A percentile compares a stretch with the other conserved stretches of the same genome.
Conservation (phyloP, 2,329 filamentous ascomycete species). For the Seiridium cupressi region DNA sequence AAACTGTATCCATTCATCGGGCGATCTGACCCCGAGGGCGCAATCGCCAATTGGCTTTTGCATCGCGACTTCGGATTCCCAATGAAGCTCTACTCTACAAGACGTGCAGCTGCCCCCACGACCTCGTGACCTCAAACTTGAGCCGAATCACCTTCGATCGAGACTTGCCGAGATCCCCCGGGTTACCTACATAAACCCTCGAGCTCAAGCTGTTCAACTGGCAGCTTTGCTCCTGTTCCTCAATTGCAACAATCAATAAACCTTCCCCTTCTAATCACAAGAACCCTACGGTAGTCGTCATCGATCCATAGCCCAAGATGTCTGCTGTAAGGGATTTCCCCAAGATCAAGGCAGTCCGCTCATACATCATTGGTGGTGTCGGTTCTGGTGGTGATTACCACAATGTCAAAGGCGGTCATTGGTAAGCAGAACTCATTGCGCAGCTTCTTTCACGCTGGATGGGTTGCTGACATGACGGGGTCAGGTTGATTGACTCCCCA, state of each 20-base stretch:
- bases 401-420: conserved; percentile 77
- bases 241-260: neutral
- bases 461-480: neutral
- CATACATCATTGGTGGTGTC: conserved; percentile 67
- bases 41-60: neutral
- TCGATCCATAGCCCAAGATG: conserved; percentile 30
- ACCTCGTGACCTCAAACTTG: neutral
- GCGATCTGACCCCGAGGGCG: conserved; percentile 6
- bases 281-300: neutral
- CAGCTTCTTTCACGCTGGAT: neutral
- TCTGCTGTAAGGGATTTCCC: conserved; percentile 60
- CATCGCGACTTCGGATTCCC: conserved; percentile 1
- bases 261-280: neutral
- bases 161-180: neutral
- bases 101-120: neutral
- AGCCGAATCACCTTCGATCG: neutral
- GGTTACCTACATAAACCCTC: neutral
- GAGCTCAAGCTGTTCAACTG: neutral
- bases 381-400: conserved; percentile 75
- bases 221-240: neutral
- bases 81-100: neutral
- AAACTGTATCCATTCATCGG: conserved; percentile 5
- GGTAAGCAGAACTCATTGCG: conserved; percentile 40
- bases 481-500: conserved; percentile 84
- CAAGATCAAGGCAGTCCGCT: conserved; percentile 72